A percentile compares a stretch with the other conserved stretches of the same genome.
Evolutionary conservation across 768 basidiomycete genomes (phyloP).

Genomic region (Auricularia heimuer): DNA sequence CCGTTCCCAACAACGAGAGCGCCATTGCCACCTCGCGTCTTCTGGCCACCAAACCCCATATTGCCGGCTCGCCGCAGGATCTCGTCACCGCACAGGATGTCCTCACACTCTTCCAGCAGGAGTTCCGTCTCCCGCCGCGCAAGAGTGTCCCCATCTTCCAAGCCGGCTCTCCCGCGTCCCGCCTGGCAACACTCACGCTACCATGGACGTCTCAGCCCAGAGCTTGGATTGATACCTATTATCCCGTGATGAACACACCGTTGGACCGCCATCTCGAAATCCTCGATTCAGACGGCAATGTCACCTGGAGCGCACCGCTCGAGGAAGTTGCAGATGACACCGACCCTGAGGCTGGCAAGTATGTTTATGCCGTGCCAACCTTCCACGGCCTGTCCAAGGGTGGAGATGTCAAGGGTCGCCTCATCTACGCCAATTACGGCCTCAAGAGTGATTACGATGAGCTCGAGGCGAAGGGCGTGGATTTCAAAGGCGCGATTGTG

Average conservation of each 20-base stretch:
- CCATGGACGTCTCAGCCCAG: slow-evolving; percentile 36
- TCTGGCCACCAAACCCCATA: slow-evolving; percentile 61
- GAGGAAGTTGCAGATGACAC: slow-evolving; percentile 62
- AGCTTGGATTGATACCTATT: slow-evolving; percentile 84
- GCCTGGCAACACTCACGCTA: slow-evolving; percentile 51
- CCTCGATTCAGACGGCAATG: slow-evolving; percentile 41
- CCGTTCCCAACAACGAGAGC: slow-evolving; percentile 46
- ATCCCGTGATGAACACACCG: slow-evolving; percentile 77
- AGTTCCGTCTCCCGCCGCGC: slow-evolving; percentile 8
- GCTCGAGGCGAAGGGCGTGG: slow-evolving; percentile 41
- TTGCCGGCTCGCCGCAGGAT: slow-evolving; percentile 58
- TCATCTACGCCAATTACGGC: slow-evolving; percentile 78
- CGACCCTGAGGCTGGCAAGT: slow-evolving; percentile 63
- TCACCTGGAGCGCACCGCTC: slow-evolving; percentile 62
- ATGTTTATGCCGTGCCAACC: slow-evolving; percentile 57
- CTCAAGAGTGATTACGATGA: slow-evolving; percentile 62
- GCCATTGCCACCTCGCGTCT: slow-evolving; percentile 46
- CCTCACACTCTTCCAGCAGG: slow-evolving; percentile 51
- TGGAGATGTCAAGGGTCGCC: slow-evolving; percentile 61
- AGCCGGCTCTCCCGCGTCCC: slow-evolving; percentile 60
- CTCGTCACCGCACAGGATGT: slow-evolving; percentile 54
- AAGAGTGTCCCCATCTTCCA: slow-evolving; percentile 45
- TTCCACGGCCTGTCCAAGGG: slow-evolving; percentile 80
- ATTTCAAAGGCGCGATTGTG: slow-evolving; percentile 70
- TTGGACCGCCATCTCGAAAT: slow-evolving; percentile 60